Evolutionary conservation across 2,329 filamentous ascomycete species (phyloP).

Genomic region (Claviceps africana): DNA sequence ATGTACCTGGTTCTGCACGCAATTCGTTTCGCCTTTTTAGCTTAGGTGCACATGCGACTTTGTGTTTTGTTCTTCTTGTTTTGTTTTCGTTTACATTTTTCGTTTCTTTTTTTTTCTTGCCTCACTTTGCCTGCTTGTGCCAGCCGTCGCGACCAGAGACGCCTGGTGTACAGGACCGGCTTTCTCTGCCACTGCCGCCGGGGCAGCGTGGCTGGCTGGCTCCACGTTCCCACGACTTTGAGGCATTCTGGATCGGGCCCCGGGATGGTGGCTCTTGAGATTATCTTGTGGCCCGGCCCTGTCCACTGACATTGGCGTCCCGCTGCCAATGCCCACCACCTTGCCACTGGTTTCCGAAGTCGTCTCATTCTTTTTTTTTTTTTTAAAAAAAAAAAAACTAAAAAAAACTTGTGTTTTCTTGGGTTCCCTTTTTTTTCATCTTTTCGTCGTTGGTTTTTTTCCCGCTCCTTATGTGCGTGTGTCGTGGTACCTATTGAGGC

Average conservation of each 20-base stretch:
- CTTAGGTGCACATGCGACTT: background rate
- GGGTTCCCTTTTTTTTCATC: background rate
- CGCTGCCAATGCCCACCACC: conserved; percentile 2
- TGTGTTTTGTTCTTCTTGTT: background rate
- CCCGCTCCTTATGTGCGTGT: background rate
- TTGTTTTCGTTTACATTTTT: background rate
- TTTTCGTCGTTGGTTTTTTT: background rate
- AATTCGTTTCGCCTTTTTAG: background rate
- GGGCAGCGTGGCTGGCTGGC: background rate
- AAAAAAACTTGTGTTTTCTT: background rate
- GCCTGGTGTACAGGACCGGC: background rate
- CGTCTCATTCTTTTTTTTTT: background rate
- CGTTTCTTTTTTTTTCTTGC: background rate
- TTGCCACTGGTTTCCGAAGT: background rate
- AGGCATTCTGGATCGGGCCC: conserved; percentile 1
- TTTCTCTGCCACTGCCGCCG: background rate
- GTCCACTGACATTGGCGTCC: conserved; percentile 4
- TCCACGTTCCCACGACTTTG: background rate
- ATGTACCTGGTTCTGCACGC: background rate
- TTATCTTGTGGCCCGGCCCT: conserved; percentile 2
- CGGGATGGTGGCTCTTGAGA: conserved; percentile 5
- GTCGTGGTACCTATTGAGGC: too few relatives aligned
- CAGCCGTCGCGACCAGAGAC: background rate
- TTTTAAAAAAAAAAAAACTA: too few relatives aligned
- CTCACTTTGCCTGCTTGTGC: background rate